Evolutionary conservation across 2,329 filamentous ascomycete genomes (phyloP).

Genomic region (Pestalotiopsis sp.): DNA sequence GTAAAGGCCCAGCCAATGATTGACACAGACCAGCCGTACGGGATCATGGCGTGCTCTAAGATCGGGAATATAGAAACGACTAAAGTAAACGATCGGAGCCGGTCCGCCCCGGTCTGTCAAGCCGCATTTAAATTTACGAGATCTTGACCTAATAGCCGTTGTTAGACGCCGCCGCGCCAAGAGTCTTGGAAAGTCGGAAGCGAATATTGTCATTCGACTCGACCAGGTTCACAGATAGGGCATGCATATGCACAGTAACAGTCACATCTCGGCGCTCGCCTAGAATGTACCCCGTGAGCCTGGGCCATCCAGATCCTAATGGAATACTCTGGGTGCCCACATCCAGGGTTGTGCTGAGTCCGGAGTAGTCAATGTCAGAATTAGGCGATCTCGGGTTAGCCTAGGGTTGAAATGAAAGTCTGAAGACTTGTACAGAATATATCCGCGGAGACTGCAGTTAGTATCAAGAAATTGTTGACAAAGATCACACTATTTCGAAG

Average conservation of each 20-base stretch:
- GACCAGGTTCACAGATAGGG: neutral
- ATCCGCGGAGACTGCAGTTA: neutral
- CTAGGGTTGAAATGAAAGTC: too few species aligned
- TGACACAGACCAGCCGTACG: too few species aligned
- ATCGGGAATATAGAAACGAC: neutral
- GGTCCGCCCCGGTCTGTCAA: neutral
- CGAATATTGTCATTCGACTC: neutral
- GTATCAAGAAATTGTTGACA: neutral
- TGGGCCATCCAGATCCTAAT: neutral
- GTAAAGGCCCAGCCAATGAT: too few species aligned
- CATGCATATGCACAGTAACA: neutral
- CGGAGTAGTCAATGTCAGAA: too few species aligned
- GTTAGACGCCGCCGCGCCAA: neutral
- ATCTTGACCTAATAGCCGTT: neutral
- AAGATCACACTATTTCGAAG: neutral
- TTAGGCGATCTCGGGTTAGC: too few species aligned
- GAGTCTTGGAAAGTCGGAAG: neutral
- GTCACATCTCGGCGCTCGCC: neutral
- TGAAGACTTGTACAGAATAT: neutral
- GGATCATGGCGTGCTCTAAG: too few species aligned
- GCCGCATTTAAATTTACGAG: neutral
- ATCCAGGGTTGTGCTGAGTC: too few species aligned
- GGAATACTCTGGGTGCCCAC: neutral
- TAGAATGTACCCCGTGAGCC: neutral
- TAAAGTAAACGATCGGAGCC: neutral